These are phyloP conservation scores for Bolboschoenoplectus hybrid DNA, from an alignment of 202 grass and related monocot genomes.

Conservation along the genomic window DNA sequence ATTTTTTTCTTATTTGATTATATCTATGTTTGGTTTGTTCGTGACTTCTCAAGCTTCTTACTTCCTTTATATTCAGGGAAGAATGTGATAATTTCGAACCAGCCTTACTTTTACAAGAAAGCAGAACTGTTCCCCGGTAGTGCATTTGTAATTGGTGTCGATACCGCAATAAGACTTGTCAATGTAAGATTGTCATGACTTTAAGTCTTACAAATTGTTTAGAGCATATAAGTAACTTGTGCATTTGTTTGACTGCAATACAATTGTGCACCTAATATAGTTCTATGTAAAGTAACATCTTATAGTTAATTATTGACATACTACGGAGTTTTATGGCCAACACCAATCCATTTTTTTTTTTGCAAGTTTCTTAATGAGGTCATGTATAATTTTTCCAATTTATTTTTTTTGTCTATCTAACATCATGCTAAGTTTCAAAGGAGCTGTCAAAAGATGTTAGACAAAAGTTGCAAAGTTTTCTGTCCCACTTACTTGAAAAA, in stretches of 20 bases:
- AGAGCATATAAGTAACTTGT: not conserved
- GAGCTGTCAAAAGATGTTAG: not conserved
- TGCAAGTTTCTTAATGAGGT: not conserved
- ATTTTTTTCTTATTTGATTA: conserved; percentile 35
- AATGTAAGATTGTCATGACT: conserved; percentile 61
- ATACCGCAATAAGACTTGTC: conserved; percentile 89
- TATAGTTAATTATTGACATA: not conserved
- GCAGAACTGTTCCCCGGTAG: conserved; percentile 84
- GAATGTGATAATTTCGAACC: conserved; percentile 90
- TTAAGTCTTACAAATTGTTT: conserved; percentile 17
- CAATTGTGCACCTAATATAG: not conserved
- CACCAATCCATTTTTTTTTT: not conserved
- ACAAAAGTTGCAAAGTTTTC: not conserved
- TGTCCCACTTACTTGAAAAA: not conserved
- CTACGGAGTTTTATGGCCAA: not conserved
- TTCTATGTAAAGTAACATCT: not conserved
- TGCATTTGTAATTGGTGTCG: conserved; percentile 88
- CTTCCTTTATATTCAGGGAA: conserved; percentile 63
- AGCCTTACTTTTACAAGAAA: conserved; percentile 98
- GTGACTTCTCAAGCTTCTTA: conserved; percentile 32
- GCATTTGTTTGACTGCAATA: not conserved
- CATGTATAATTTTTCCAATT: not conserved
- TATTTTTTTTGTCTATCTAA: not conserved
- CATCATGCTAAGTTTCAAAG: not conserved
- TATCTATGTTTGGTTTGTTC: conserved; percentile 11